These are phyloP conservation scores for Neoarthrinium moseri DNA, from an alignment of 2,329 filamentous ascomycete species.

Conservation along the genomic window DNA sequence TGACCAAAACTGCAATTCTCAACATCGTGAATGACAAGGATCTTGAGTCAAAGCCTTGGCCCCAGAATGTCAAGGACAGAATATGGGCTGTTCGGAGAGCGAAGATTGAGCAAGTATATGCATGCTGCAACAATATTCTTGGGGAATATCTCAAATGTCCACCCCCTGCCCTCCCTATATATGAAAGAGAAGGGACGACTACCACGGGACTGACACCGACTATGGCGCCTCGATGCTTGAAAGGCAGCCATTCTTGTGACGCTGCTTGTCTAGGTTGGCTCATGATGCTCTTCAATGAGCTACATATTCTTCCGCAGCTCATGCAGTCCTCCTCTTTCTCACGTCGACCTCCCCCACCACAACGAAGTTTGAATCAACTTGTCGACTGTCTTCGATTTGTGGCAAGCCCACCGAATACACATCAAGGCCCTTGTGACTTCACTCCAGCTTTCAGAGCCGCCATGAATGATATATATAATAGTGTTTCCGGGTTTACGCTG, in stretches of 20 bases:
- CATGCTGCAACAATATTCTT: conserved; percentile 41
- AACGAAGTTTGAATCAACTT: conserved; percentile 43
- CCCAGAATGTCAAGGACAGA: conserved; percentile 44
- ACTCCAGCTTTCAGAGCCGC: conserved; percentile 44
- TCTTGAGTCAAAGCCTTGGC: conserved; percentile 43
- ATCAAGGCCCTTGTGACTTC: conserved; percentile 48
- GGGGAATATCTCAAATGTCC: conserved; percentile 41
- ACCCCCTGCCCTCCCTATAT: conserved; percentile 4
- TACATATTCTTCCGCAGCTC: conserved; percentile 41
- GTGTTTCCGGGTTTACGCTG: conserved; percentile 46
- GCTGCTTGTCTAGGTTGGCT: conserved; percentile 53
- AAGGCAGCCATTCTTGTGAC: conserved; percentile 49
- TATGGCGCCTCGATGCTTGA: conserved; percentile 45
- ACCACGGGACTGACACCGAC: conserved; percentile 27
- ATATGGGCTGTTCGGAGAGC: conserved; percentile 47
- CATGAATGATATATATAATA: conserved; percentile 50
- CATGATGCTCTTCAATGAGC: conserved; percentile 49
- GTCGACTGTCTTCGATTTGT: conserved; percentile 41
- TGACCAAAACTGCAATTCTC: conserved; percentile 48
- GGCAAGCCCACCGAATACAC: conserved; percentile 41
- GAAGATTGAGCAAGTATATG: conserved; percentile 49
- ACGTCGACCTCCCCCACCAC: conserved; percentile 22
- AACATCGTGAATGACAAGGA: conserved; percentile 43
- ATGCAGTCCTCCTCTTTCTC: conserved; percentile 28
- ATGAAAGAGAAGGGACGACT: background rate